Evolutionary conservation across 768 basidiomycete species (phyloP).

Genomic region (Trametes villosa): DNA sequence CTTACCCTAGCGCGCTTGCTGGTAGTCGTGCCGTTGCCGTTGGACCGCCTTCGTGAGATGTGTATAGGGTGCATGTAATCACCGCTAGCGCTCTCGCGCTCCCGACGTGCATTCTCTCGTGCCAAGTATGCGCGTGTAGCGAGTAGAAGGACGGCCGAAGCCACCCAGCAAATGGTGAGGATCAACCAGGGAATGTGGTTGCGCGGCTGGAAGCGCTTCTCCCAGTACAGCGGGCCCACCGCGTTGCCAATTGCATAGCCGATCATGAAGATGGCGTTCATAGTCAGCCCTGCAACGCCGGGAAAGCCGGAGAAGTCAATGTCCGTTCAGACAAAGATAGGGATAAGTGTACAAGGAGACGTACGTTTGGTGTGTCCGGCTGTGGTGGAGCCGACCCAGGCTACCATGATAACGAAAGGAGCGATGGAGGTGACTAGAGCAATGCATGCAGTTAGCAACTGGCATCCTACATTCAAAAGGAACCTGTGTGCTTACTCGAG

Average conservation of each 20-base stretch:
- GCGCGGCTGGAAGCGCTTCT: slow-evolving; percentile 66
- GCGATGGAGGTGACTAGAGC: slow-evolving; percentile 62
- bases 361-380: slow-evolving; percentile 78
- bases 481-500: slow-evolving; percentile 49
- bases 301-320: neutral
- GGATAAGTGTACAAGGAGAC: too few relatives aligned
- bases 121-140: slow-evolving; percentile 60
- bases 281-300: slow-evolving; percentile 58
- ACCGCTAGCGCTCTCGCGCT: slow-evolving; percentile 53
- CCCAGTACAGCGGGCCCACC: slow-evolving; percentile 79
- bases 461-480: neutral
- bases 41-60: slow-evolving; percentile 43
- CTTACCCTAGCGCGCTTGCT: slow-evolving; percentile 66
- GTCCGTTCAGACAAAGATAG: neutral
- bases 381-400: slow-evolving; percentile 67
- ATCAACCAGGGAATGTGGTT: slow-evolving; percentile 80
- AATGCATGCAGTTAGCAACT: neutral
- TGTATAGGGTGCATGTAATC: slow-evolving; percentile 66
- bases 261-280: slow-evolving; percentile 73
- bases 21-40: slow-evolving; percentile 56
- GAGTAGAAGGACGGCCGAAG: slow-evolving; percentile 59
- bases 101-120: slow-evolving; percentile 64
- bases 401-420: slow-evolving; percentile 72
- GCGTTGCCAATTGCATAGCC: slow-evolving; percentile 81
- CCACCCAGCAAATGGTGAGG: slow-evolving; percentile 62